A percentile compares a stretch with the other conserved stretches of the same genome.
These are phyloP conservation scores for Eutrema heterophyllum DNA, from an alignment of 345 rosid genomes.

Conservation along the genomic window DNA sequence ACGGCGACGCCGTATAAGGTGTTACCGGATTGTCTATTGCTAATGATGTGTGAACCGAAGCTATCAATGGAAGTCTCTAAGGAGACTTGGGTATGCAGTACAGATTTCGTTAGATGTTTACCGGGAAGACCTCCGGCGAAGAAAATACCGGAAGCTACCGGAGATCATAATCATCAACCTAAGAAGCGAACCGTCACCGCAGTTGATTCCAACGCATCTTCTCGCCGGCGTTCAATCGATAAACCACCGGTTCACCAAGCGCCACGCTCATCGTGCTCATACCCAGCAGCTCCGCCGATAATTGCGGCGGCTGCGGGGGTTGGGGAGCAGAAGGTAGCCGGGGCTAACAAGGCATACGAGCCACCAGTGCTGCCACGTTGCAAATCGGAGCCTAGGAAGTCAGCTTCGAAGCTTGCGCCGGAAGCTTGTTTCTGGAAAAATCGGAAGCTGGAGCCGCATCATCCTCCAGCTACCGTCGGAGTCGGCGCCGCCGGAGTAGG, in stretches of 20 bases:
- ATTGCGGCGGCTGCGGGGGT: conserved; percentile 35
- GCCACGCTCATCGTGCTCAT: conserved; percentile 73
- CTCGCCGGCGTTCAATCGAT: conserved; percentile 29
- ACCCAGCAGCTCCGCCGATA: conserved; percentile 58
- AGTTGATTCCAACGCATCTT: conserved; percentile 32
- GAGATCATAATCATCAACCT: conserved; percentile 26
- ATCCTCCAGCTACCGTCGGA: conserved; percentile 50
- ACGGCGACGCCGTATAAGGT: conserved; percentile 34
- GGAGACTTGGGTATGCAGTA: conserved; percentile 93
- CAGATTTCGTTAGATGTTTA: conserved; percentile 72
- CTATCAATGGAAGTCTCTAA: conserved; percentile 95
- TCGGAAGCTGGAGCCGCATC: conserved; percentile 78
- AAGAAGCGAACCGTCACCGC: conserved; percentile 41
- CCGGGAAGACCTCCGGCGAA: conserved; percentile 48
- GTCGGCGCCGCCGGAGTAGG: conserved; percentile 79
- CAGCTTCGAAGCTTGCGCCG: conserved; percentile 61
- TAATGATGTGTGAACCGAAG: conserved; percentile 98
- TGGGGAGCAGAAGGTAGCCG: conserved; percentile 51
- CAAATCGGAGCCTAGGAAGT: conserved; percentile 86
- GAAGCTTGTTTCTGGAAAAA: conserved; percentile 91
- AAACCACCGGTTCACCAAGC: conserved; percentile 24
- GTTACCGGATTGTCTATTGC: conserved; percentile 76
- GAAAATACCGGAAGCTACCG: conserved; percentile 17
- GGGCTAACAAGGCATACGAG: conserved; percentile 47
- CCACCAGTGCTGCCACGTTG: conserved; percentile 73